Evolutionary conservation across 352 stramenopile genomes (phyloP), one percentile per base, ranked within the genome.

Genomic region (Pythium dissimile): DNA sequence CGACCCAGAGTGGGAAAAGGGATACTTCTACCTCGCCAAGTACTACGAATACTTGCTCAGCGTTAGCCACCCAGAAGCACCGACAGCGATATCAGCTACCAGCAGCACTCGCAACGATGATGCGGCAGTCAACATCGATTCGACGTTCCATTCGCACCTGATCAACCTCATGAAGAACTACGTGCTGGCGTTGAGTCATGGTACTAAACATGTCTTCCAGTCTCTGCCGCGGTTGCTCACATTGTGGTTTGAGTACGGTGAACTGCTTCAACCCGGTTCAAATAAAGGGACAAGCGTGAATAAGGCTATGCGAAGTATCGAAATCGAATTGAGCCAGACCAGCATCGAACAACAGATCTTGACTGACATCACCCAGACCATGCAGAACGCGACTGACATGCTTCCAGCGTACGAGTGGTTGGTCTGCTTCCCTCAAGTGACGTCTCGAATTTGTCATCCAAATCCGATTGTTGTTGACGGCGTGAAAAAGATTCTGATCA

Each of bases 361-460:
- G 12, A 55, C 69, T 16, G 80, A 90, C 28, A 92, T 95, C 38
- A 73, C 69, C 7, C 41, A 71, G 7, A 61, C 91, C 31, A 74
- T 95, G 26, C 66, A 86, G 30, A 69, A 86, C 57, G 84, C 84
- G 0, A 63, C 66, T 0, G 50, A 80, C 3, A 75, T 51, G 12
- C 64, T 95, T 16, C 80, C 86, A 9, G 74, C 86, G 5, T 96
- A 98, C 66, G 85, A 98, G 39, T 99, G 98, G 88, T 96, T 99
- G 27, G 97, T 97, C 31, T 97, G 94, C 41, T 92, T 99, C 55
- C 96, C 97, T 26, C 98, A 99, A 80, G 89, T 99, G 6, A 94
- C 98, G 15, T 99, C 96, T 20, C 86, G 96, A 10, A 92, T 98
- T 39, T 94, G 90, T 37, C 91, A 97, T 27, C 84, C 86, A 5